Percentiles rank a stretch among this genome's conserved stretches.
phyloP scores from a whole-genome alignment of 371 early-diverging fungal genomes.

The Entomophthora muscae region DNA sequence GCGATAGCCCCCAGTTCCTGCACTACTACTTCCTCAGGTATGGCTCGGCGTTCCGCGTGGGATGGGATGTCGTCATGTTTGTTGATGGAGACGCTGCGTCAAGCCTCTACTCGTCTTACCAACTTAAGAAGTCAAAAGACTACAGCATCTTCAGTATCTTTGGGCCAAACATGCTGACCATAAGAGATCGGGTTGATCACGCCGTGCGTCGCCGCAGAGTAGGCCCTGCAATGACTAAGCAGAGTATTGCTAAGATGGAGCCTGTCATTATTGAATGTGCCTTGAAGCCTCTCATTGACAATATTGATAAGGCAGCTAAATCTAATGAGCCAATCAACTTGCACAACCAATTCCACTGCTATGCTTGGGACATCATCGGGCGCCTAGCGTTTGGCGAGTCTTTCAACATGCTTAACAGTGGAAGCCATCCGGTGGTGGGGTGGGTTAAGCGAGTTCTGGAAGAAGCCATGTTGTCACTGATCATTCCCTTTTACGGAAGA shows the following conservation, averaged over 20 bases:
- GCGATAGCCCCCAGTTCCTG: background rate
- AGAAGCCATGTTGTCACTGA: too few relatives aligned
- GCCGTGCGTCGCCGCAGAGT: background rate
- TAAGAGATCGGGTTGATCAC: background rate
- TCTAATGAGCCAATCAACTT: background rate
- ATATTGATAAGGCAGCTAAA: background rate
- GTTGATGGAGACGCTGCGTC: background rate
- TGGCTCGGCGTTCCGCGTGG: background rate
- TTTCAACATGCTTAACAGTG: background rate
- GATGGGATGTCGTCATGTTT: background rate
- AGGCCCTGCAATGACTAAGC: background rate
- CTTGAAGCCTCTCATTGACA: background rate
- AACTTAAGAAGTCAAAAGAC: background rate
- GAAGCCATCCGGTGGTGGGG: background rate
- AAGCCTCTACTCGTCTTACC: background rate
- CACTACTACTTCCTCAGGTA: background rate
- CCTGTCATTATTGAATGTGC: background rate
- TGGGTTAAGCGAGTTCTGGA: background rate
- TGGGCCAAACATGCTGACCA: background rate
- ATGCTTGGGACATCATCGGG: constrained; percentile 2
- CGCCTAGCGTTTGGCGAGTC: background rate
- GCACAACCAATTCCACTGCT: background rate
- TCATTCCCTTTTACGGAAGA: too few relatives aligned
- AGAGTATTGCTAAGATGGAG: background rate
- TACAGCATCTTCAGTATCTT: background rate